Evolutionary conservation across 2,329 filamentous ascomycete genomes (phyloP), one percentile per base, ranked within the genome.

Genomic region (Phialocephala sp.): DNA sequence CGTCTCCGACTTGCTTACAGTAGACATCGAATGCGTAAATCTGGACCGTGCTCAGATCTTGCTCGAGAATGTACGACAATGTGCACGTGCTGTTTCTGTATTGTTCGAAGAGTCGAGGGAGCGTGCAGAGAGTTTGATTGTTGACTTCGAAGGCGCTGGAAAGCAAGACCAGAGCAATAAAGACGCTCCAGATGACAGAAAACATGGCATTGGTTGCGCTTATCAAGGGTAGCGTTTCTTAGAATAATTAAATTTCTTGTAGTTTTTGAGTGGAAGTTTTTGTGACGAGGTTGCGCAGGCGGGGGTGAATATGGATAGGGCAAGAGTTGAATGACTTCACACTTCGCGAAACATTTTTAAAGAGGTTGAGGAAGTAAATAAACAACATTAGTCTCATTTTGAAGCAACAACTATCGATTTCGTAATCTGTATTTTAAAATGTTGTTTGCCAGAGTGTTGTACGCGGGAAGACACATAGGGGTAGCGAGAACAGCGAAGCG

Each of bases 101-200:
- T 39, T 37, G 55, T 39, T 41, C 36, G 35, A 57, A 57, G 18
- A 37, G 14, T 20, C 35, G 55, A 20, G 55, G 55, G 18, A 57
- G 32, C 11, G 55, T 57, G 18, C 55, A 57, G 24, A 32, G 50
- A 9, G 27, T 32, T 6, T 32, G 27, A 32, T 50, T 27, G 50
- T 4, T 14, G 27, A 32, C 9, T 27, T 11, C 45, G 45, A 27
- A 11, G 20, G n/a, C 45, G 45, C 9, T 18, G 20, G 8, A n/a
- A 47, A 18, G 18, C 8, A 47, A 50, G 45, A 50, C 15, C 8
- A 50, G 45, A n/a, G 45, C 20, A 20, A 47, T 3, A 15, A 50
- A n/a, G 4, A 11, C 45, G n/a, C 20, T 15, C 41, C 41, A 43
- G 11, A 43, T 43, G n/a, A 43, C 11, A 8, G 15, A 2, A 43